phyloP scores from a whole-genome alignment of 208 protist species.

The Angomonas deanei region DNA sequence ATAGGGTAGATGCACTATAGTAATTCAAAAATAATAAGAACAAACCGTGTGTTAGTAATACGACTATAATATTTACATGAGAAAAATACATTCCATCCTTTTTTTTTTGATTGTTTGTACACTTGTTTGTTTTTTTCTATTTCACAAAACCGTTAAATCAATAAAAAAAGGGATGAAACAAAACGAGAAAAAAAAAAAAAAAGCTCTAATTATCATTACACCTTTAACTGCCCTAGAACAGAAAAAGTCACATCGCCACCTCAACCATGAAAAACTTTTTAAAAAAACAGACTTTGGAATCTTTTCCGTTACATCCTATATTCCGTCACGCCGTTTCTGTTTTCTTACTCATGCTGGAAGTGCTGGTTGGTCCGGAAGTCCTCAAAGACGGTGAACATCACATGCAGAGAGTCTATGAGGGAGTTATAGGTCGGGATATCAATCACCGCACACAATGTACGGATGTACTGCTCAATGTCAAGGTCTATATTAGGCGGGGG shows the following conservation, averaged over 20 bases:
- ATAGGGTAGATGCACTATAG: background rate
- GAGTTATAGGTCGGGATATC: conserved; percentile 96
- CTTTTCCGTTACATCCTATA: no score
- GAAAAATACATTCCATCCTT: conserved; percentile 10
- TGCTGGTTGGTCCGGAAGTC: conserved; percentile 95
- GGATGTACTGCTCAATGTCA: conserved; percentile 92
- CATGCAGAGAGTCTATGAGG: conserved; percentile 96
- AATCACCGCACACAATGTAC: conserved; percentile 92
- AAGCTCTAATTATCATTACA: background rate
- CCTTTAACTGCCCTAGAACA: background rate
- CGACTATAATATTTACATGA: background rate
- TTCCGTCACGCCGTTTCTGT: conserved; percentile 13
- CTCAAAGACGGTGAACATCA: conserved; percentile 97
- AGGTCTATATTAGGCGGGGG: conserved; percentile 90
- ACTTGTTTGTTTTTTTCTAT: no score
- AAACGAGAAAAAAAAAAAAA: no score
- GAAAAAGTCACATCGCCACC: no score
- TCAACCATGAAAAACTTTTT: no score
- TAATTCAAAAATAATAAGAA: background rate
- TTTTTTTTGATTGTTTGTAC: background rate
- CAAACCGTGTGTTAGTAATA: background rate
- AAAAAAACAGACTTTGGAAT: no score
- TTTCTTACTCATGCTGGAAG: conserved; percentile 83
- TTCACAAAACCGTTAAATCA: no score
- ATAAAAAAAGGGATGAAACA: no score